A percentile compares a stretch with the other conserved stretches of the same genome.
These are phyloP conservation scores for Rhizophagus clarus DNA, from an alignment of 192 early-diverging fungal species.

Conservation along the genomic window DNA sequence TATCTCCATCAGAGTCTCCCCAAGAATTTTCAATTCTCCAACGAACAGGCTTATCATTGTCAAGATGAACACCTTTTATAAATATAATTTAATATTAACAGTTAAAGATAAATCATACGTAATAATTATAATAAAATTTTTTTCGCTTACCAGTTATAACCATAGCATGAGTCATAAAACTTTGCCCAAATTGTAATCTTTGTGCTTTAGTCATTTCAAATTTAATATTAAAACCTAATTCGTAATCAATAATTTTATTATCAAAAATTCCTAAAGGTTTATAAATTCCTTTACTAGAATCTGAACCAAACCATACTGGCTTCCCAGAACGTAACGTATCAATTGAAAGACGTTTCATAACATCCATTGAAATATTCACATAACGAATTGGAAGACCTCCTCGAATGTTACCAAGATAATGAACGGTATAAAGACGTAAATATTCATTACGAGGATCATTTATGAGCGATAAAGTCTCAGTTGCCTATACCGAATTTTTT, in stretches of 20 bases:
- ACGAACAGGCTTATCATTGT: constrained; percentile 62
- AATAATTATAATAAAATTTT: neutral
- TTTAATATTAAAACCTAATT: constrained; percentile 63
- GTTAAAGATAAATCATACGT: neutral
- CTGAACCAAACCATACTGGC: constrained; percentile 79
- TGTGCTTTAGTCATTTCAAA: constrained; percentile 66
- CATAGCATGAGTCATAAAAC: constrained; percentile 82
- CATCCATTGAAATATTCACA: constrained; percentile 58
- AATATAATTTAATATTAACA: too few species aligned
- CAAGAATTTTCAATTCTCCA: constrained; percentile 81
- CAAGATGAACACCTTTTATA: constrained; percentile 59
- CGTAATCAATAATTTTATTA: constrained; percentile 62
- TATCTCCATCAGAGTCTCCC: constrained; percentile 66
- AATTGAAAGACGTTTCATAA: constrained; percentile 63
- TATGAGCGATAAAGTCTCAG: constrained; percentile 65
- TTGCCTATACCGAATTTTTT: constrained; percentile 44
- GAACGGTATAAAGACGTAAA: constrained; percentile 66
- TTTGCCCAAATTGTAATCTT: constrained; percentile 71
- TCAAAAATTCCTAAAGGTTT: constrained; percentile 63
- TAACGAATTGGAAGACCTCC: constrained; percentile 70
- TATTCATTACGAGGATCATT: constrained; percentile 74
- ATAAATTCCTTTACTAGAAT: constrained; percentile 69
- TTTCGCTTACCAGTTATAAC: constrained; percentile 58
- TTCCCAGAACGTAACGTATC: constrained; percentile 58
- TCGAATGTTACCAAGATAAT: constrained; percentile 72